Conservation (phyloP, 2,329 filamentous ascomycete genomes). For the Aspergillus nomiae region DNA sequence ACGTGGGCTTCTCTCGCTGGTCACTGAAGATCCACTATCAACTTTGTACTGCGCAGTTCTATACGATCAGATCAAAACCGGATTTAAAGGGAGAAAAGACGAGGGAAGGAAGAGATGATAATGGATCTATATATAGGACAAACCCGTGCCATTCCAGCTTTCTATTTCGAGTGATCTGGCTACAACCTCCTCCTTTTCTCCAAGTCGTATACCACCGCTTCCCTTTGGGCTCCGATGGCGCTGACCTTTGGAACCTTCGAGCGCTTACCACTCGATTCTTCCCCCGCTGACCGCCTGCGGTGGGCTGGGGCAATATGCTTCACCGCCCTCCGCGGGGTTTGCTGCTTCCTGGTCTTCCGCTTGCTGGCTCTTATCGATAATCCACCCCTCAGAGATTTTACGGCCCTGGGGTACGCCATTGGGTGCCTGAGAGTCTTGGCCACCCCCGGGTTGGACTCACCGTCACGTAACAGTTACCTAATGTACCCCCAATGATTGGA, state of each 20-base stretch:
- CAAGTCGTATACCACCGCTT: neutral
- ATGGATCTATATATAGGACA: neutral
- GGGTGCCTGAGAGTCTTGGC: conserved; percentile 4
- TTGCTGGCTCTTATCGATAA: conserved; percentile 22
- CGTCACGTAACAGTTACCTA: conserved; percentile 3
- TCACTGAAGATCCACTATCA: conserved; percentile 13
- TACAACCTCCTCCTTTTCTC: neutral
- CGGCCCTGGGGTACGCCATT: neutral
- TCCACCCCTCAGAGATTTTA: conserved; percentile 7
- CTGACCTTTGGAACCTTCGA: conserved; percentile 43
- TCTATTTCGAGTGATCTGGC: neutral
- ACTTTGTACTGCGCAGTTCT: neutral
- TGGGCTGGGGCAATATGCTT: conserved; percentile 24
- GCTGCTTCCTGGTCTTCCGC: neutral
- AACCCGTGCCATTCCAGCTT: neutral
- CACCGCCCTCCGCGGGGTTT: conserved; percentile 21
- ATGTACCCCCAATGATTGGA: neutral
- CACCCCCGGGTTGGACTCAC: neutral
- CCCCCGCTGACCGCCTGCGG: conserved; percentile 28
- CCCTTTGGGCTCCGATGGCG: conserved; percentile 10
- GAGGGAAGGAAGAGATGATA: neutral
- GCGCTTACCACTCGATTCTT: conserved; percentile 32
- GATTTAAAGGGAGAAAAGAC: neutral
- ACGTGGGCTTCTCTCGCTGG: conserved; percentile 23
- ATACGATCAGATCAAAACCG: neutral